These are phyloP conservation scores for Dillenia suffruticosa DNA, from an alignment of 164 flowering plant genomes.

Conservation along the genomic window DNA sequence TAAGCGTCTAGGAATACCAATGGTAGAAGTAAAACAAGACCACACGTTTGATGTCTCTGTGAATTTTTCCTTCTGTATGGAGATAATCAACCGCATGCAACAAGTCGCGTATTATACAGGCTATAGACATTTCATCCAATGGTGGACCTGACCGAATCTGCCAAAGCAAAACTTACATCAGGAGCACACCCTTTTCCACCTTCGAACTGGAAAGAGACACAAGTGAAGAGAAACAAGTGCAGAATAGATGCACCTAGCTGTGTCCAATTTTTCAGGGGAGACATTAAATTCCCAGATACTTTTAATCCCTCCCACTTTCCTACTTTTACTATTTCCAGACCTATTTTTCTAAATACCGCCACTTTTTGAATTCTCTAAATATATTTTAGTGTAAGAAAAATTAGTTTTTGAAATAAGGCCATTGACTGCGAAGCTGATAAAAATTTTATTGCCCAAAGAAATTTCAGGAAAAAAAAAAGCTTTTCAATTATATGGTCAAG, in stretches of 20 bases:
- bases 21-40: too few relatives aligned
- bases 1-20: too few relatives aligned
- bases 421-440: neutral
- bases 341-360: neutral
- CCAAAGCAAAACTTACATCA: constrained; percentile 17
- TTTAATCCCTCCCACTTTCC: neutral
- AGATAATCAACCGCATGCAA: constrained; percentile 96
- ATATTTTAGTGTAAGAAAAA: neutral
- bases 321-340: neutral
- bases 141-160: constrained; percentile 94
- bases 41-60: constrained; percentile 95
- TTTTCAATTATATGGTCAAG: neutral
- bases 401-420: too few relatives aligned
- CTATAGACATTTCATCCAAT: constrained; percentile 91
- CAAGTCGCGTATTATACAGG: constrained; percentile 89
- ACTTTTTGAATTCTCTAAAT: neutral
- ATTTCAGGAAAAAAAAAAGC: neutral
- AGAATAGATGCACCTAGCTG: neutral
- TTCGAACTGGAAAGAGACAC: neutral
- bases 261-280: neutral
- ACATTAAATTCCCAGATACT: neutral
- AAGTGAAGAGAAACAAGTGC: constrained; percentile 1
- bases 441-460: neutral
- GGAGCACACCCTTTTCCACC: neutral
- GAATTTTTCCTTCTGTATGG: constrained; percentile 95